phyloP scores from a whole-genome alignment of 768 basidiomycete genomes.

The Phallus indusiatus region DNA sequence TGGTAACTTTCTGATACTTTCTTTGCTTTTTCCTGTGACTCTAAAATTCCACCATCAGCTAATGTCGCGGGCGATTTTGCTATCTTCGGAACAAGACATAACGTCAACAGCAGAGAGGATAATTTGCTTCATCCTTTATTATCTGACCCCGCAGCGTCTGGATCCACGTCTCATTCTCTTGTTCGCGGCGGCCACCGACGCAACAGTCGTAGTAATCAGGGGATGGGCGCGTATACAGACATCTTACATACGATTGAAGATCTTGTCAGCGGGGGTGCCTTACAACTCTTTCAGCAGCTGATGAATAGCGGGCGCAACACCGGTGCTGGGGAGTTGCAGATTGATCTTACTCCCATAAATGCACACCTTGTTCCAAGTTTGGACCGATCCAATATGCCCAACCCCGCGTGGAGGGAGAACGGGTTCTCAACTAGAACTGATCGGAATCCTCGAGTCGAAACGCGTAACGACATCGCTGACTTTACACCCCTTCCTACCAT shows the following conservation, averaged over 20 bases:
- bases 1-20: constrained; percentile 25
- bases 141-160: constrained; percentile 34
- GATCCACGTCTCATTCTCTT: constrained; percentile 35
- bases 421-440: constrained; percentile 44
- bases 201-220: constrained; percentile 31
- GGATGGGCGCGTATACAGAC: constrained; percentile 37
- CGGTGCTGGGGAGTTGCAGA: constrained; percentile 49
- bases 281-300: constrained; percentile 78
- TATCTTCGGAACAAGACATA: constrained; percentile 56
- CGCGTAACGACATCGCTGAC: constrained; percentile 39
- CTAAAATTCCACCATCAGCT: constrained; percentile 14
- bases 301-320: constrained; percentile 46
- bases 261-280: constrained; percentile 70
- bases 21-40: not conserved
- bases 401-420: constrained; percentile 40
- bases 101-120: constrained; percentile 46
- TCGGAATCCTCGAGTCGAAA: constrained; percentile 7
- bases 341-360: constrained; percentile 65
- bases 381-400: constrained; percentile 44
- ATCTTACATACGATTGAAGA: constrained; percentile 72
- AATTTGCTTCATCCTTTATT: constrained; percentile 77
- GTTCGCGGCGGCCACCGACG: constrained; percentile 47
- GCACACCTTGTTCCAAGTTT: constrained; percentile 33
- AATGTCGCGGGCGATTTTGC: constrained; percentile 44
- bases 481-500: constrained; percentile 74